Evolutionary conservation across 495 filamentous ascomycete genomes (phyloP), one percentile per base, ranked within the genome.

Genomic region (Collariella sp.): DNA sequence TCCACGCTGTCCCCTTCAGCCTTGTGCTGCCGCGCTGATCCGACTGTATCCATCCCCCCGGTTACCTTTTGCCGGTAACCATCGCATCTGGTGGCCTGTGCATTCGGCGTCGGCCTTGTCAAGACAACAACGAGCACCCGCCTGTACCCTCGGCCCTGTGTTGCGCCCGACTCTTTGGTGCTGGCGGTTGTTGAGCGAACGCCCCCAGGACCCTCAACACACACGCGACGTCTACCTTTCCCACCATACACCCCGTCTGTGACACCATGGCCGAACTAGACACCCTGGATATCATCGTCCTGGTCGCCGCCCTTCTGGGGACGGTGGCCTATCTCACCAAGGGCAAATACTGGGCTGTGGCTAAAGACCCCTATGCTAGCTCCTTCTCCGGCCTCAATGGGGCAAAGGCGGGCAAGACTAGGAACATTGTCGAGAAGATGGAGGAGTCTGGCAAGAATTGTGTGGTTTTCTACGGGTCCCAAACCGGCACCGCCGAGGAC

Each of bases 401-500:
- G 58, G 76, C 75, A 50, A 94, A 88, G 71, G 79, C 84, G n/a
- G 89, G 86, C 53, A 91, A 89, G 74, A 89, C 91, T 45, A 78
- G 91, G 59, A 87, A 97, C 69, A 89, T 99, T 52, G 55, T 96
- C 23, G 87, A 96, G 75, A 95, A 91, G 75, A 86, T 99, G 86
- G 87, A 96, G 33, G 88, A 96, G 73, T 84, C 79, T 3, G 86
- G 85, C 68, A 97, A 97, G 75, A 96, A 99, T 71, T 95, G 90
- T 73, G 84, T 99, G 51, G 86, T 97, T 56, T 96, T 99, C 75
- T 99, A 96, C 63, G 93, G 91, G 46, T 97, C 93, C 45, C 93
- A 99, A 70, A 99, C 93, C 18, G 93, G 93, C 62, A 99, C 94
- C 50, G 93, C 93, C 23, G 93, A 99, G 77, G 93, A 99, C 65